These are phyloP conservation scores for Termitomyces sp. DNA, from an alignment of 768 basidiomycete genomes.

Conservation along the genomic window DNA sequence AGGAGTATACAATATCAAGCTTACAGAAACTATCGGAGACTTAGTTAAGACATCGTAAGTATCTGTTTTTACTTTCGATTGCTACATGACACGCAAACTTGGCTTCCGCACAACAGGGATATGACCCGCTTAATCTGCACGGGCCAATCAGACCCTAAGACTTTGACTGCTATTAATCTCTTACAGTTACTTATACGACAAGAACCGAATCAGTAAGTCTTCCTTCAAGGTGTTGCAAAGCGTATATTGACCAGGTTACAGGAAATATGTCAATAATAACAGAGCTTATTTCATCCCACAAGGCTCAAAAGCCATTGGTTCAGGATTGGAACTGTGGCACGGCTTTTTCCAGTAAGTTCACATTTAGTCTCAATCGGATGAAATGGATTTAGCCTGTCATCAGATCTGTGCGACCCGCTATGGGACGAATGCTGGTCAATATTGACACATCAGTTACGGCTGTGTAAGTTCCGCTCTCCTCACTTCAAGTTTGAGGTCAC, in stretches of 20 bases:
- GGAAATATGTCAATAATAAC: constrained; percentile 39
- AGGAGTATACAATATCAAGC: constrained; percentile 23
- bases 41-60: constrained; percentile 30
- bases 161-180: constrained; percentile 36
- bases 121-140: constrained; percentile 17
- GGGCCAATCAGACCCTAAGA: constrained; percentile 15
- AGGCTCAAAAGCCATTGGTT: constrained; percentile 9
- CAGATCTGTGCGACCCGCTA: constrained; percentile 37
- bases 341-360: constrained; percentile 47
- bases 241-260: constrained; percentile 9
- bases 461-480: constrained; percentile 27
- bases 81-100: neutral
- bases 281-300: constrained; percentile 38
- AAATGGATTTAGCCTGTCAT: neutral
- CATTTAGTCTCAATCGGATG: neutral
- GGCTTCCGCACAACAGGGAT: constrained; percentile 14
- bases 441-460: constrained; percentile 42
- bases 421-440: constrained; percentile 34
- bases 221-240: neutral
- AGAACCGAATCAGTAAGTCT: constrained; percentile 35
- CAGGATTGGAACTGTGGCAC: constrained; percentile 37
- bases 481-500: neutral
- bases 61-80: neutral
- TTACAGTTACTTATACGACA: constrained; percentile 46
- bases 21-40: constrained; percentile 34